Evolutionary conservation across 306 rosid species (phyloP).

Genomic region (Cotoneaster glaucophyllus): DNA sequence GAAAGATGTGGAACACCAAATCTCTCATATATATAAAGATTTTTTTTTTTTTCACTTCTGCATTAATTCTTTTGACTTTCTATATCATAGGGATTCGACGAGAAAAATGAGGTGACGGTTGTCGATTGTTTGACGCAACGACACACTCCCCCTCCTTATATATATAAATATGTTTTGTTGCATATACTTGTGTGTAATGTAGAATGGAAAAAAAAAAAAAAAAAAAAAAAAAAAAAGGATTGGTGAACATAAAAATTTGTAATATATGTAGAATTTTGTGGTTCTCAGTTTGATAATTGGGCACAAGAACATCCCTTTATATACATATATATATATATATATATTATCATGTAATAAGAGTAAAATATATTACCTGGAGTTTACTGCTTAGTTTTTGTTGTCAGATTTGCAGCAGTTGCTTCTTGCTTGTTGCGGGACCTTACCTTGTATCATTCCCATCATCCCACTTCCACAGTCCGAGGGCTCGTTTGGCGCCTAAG

Average conservation of each 20-base stretch:
- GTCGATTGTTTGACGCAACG: no score
- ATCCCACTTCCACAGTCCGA: background rate
- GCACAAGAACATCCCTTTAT: background rate
- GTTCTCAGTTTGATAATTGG: background rate
- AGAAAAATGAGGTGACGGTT: rapidly evolving
- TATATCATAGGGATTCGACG: no score
- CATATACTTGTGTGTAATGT: background rate
- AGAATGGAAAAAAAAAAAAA: background rate
- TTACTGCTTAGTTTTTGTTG: background rate
- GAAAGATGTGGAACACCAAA: conserved; percentile 12
- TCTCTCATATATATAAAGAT: background rate
- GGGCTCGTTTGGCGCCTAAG: no score
- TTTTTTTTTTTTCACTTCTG: background rate
- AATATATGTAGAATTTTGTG: background rate
- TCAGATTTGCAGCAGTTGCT: no score
- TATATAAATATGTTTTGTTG: background rate
- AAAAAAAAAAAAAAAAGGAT: background rate
- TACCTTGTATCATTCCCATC: background rate
- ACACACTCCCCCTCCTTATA: background rate
- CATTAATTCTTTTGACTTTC: conserved; percentile 4
- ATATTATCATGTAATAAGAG: background rate
- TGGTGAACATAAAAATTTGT: background rate
- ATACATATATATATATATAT: no score
- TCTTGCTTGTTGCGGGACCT: background rate
- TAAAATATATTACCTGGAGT: background rate